phyloP scores from a whole-genome alignment of 768 basidiomycete genomes.

The Pleurotus sapidus region DNA sequence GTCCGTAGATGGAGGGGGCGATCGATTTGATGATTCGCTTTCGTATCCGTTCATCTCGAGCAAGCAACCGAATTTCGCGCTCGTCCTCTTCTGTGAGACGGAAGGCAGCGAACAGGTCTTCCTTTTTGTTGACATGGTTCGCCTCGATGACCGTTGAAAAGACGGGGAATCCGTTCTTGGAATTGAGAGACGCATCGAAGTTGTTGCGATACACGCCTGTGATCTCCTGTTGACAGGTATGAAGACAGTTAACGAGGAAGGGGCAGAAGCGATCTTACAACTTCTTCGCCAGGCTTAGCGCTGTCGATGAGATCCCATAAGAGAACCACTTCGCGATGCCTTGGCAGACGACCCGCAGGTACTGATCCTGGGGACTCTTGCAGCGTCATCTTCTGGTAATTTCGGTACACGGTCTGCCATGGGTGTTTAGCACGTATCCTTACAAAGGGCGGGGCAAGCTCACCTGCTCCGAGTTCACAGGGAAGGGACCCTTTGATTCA shows the following conservation, averaged over 20 bases:
- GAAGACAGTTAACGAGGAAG: neutral
- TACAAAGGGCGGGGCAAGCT: constrained; percentile 12
- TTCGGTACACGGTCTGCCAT: constrained; percentile 89
- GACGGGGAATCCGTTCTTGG: constrained; percentile 98
- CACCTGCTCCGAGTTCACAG: constrained; percentile 95
- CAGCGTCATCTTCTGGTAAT: constrained; percentile 98
- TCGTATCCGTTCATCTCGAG: constrained; percentile 90
- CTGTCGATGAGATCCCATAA: constrained; percentile 98
- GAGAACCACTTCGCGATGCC: constrained; percentile 94
- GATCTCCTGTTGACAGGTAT: constrained; percentile 65
- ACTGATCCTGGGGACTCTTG: constrained; percentile 98
- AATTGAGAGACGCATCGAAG: constrained; percentile 96
- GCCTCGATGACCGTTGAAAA: constrained; percentile 98
- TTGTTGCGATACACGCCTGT: constrained; percentile 99
- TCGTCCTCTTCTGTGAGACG: constrained; percentile 97
- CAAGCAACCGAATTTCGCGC: constrained; percentile 81
- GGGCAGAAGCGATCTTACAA: constrained; percentile 48
- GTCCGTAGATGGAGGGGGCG: constrained; percentile 98
- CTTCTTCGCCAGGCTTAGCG: constrained; percentile 98
- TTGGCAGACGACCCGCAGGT: constrained; percentile 93
- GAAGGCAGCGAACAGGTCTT: constrained; percentile 98
- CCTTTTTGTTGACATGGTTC: constrained; percentile 98
- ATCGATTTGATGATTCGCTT: constrained; percentile 99
- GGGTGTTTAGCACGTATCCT: neutral
- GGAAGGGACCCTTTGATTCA: constrained; percentile 92